These are phyloP conservation scores for Anisodus tanguticus DNA, from an alignment of 257 asterid genomes.

Conservation along the genomic window DNA sequence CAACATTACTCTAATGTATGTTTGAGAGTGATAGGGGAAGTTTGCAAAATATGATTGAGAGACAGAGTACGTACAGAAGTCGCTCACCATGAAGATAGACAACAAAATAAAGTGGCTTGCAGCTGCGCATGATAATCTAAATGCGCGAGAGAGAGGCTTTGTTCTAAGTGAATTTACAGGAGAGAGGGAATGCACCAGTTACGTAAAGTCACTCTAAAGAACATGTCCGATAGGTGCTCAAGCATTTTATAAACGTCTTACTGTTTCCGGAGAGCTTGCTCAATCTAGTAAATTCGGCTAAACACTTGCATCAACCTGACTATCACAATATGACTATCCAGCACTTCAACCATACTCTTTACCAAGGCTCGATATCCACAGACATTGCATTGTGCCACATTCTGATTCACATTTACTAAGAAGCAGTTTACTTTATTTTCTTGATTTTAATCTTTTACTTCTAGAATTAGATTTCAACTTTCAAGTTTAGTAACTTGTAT, in stretches of 20 bases:
- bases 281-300: neutral
- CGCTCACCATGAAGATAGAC: conserved; percentile 17
- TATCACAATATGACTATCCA: neutral
- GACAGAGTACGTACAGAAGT: neutral
- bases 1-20: neutral
- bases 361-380: neutral
- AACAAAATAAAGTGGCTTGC: neutral
- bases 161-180: neutral
- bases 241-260: neutral
- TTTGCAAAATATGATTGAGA: neutral
- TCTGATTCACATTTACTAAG: neutral
- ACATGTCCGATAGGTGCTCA: neutral
- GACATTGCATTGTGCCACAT: neutral
- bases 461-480: neutral
- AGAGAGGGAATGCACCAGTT: neutral
- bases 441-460: neutral
- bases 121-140: neutral
- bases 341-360: neutral
- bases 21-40: neutral
- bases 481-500: neutral
- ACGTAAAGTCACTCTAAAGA: neutral
- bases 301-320: neutral
- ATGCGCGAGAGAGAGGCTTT: neutral
- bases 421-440: neutral
- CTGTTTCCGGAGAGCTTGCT: conserved; percentile 1